These are phyloP conservation scores for Laburnicola sp. DNA, from an alignment of 2,329 filamentous ascomycete genomes.

Conservation along the genomic window DNA sequence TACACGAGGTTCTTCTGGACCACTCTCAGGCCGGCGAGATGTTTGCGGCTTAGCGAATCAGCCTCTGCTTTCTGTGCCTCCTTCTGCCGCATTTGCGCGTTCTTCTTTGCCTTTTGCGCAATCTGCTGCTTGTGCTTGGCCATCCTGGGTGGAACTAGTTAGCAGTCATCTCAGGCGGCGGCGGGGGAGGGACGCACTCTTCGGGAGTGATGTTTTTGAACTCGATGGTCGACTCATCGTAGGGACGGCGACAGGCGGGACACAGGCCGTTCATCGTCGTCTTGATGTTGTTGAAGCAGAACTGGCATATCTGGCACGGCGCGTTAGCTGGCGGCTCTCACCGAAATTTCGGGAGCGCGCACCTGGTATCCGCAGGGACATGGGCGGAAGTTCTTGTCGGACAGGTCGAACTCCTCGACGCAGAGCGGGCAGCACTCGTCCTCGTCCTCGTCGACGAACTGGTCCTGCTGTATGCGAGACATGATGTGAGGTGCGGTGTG, in stretches of 20 bases:
- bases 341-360: constrained; percentile 41
- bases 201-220: constrained; percentile 94
- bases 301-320: constrained; percentile 78
- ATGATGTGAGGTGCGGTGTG: constrained; percentile 39
- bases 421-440: constrained; percentile 79
- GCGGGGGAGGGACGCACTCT: constrained; percentile 67
- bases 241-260: constrained; percentile 92
- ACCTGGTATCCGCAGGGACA: constrained; percentile 99
- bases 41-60: constrained; percentile 93
- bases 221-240: constrained; percentile 95
- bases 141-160: constrained; percentile 54
- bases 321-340: constrained; percentile 29
- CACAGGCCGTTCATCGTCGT: constrained; percentile 97
- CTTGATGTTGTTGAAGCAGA: constrained; percentile 99
- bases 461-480: constrained; percentile 55
- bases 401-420: constrained; percentile 98
- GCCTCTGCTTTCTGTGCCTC: constrained; percentile 96
- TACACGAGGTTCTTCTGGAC: constrained; percentile 99
- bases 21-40: constrained; percentile 90
- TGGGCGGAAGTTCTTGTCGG: constrained; percentile 93
- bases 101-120: constrained; percentile 85
- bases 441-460: constrained; percentile 59
- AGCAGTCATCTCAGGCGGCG: constrained; percentile 22
- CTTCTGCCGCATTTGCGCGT: constrained; percentile 85
- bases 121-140: constrained; percentile 76